phyloP scores from a whole-genome alignment of 1,139 yeast species.

The Entelexis sorbosivorans region DNA sequence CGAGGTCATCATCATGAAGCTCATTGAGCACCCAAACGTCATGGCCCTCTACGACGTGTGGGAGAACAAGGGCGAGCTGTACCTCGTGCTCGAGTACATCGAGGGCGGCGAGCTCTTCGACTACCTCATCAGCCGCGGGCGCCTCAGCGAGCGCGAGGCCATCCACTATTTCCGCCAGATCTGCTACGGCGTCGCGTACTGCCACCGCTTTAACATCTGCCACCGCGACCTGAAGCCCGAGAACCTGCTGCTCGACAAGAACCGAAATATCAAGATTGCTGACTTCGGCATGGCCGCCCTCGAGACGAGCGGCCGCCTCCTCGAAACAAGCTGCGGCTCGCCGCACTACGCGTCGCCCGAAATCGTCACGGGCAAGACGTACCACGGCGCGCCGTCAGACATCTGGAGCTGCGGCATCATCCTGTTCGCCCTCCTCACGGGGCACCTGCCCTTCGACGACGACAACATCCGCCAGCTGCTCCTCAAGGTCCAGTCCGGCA shows the following conservation, averaged over 20 bases:
- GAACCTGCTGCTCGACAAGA: conserved; percentile 73
- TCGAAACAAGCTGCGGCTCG: conserved; percentile 95
- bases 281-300: conserved; percentile 99
- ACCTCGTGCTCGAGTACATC: conserved; percentile 83
- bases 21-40: conserved; percentile 84
- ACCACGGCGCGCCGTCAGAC: conserved; percentile 95
- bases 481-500: conserved; percentile 83
- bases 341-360: conserved; percentile 99
- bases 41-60: conserved; percentile 96
- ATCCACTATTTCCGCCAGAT: conserved; percentile 84
- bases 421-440: conserved; percentile 91
- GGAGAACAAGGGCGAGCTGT: conserved; percentile 91
- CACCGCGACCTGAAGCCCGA: conserved; percentile 97
- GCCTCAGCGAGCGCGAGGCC: conserved; percentile 81
- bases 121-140: conserved; percentile 76
- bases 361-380: conserved; percentile 84
- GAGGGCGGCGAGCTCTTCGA: conserved; percentile 97
- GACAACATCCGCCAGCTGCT: conserved; percentile 80
- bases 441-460: conserved; percentile 93
- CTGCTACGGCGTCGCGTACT: conserved; percentile 80
- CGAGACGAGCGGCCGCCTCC: conserved; percentile 69
- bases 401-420: conserved; percentile 99
- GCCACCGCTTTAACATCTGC: conserved; percentile 81
- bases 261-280: conserved; percentile 86
- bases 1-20: conserved; percentile 85